Conservation (phyloP, 805 yeast species). For the Candida endomychidarum region DNA sequence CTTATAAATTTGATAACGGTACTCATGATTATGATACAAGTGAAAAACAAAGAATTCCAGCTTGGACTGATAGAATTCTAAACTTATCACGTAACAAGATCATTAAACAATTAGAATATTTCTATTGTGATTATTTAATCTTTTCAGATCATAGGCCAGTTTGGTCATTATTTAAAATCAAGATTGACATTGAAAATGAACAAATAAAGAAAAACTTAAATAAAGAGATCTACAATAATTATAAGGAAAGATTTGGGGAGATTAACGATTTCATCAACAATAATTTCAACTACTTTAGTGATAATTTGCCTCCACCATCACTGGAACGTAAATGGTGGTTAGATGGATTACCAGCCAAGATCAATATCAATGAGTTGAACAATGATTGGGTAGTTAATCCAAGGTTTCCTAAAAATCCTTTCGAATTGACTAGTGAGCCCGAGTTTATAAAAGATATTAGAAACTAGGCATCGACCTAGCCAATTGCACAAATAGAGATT, state of each 20-base stretch:
- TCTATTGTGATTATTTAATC: conserved; percentile 52
- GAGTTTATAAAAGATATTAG: conserved; percentile 43
- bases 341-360: conserved; percentile 69
- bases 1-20: conserved; percentile 91
- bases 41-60: conserved; percentile 90
- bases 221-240: conserved; percentile 55
- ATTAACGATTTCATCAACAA: conserved; percentile 35
- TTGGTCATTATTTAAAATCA: conserved; percentile 64
- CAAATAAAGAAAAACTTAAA: conserved; percentile 53
- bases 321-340: conserved; percentile 91
- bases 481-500: no score
- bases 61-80: conserved; percentile 94
- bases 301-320: conserved; percentile 71
- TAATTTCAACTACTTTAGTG: conserved; percentile 26
- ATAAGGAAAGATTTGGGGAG: conserved; percentile 49
- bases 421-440: conserved; percentile 49
- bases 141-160: conserved; percentile 95
- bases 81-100: conserved; percentile 55
- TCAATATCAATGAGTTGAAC: conserved; percentile 49
- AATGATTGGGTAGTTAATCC: conserved; percentile 62
- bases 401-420: conserved; percentile 69
- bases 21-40: conserved; percentile 80
- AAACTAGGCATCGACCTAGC: neutral
- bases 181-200: conserved; percentile 66
- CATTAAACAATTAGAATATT: conserved; percentile 60